Evolutionary conservation across 306 rosid species (phyloP).

Genomic region (Myrica gale): DNA sequence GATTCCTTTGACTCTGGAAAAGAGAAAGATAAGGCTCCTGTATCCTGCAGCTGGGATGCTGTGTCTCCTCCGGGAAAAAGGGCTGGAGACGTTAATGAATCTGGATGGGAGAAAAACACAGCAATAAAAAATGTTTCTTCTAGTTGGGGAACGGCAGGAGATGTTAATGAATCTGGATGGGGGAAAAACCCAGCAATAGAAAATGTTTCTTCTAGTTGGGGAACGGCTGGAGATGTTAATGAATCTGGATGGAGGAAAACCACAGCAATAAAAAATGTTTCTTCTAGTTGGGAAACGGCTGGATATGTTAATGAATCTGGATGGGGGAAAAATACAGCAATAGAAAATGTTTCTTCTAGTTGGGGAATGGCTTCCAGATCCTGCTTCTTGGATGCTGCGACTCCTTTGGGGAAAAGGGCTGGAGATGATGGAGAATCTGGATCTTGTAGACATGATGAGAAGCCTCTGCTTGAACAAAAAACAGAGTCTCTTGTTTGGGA

Average conservation of each 20-base stretch:
- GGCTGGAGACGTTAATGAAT: slow-evolving; percentile 16
- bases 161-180: not conserved
- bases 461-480: slow-evolving; percentile 6
- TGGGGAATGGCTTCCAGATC: slow-evolving; percentile 12
- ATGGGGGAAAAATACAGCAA: not conserved
- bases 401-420: slow-evolving; percentile 24
- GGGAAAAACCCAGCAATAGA: not conserved
- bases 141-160: too few species aligned
- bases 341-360: slow-evolving; percentile 10
- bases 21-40: slow-evolving; percentile 17
- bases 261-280: not conserved
- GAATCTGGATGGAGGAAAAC: not conserved
- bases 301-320: slow-evolving; percentile 15
- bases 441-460: slow-evolving; percentile 12
- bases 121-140: too few species aligned
- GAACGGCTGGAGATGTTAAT: not conserved
- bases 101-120: not conserved
- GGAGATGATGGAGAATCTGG: slow-evolving; percentile 21
- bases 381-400: slow-evolving; percentile 14
- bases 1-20: slow-evolving; percentile 1
- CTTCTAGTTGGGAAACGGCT: not conserved
- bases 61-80: slow-evolving; percentile 21
- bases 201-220: slow-evolving; percentile 30
- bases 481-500: slow-evolving; percentile 31
- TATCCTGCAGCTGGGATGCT: slow-evolving; percentile 12